phyloP scores from a whole-genome alignment of 805 yeast species.

The Sporopachydermia quercuum region DNA sequence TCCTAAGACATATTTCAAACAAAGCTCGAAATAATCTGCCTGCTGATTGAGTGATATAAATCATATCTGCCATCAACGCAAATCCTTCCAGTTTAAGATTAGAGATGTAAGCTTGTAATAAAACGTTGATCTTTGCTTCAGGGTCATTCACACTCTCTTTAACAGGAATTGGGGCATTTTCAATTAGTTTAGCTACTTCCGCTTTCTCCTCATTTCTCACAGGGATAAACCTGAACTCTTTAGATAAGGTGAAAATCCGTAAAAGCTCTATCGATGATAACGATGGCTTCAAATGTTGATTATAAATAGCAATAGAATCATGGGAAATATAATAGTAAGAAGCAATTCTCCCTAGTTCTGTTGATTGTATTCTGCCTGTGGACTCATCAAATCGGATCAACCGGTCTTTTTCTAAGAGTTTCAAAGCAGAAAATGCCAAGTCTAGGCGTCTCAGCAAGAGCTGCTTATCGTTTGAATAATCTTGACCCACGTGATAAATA shows the following conservation, averaged over 20 bases:
- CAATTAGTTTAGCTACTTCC: conserved; percentile 56
- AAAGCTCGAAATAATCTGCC: conserved; percentile 79
- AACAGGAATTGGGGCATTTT: conserved; percentile 75
- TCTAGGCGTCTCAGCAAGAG: conserved; percentile 40
- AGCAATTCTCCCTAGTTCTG: conserved; percentile 71
- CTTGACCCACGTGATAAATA: conserved; percentile 61
- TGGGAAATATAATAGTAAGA: conserved; percentile 75
- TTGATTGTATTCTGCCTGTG: conserved; percentile 35
- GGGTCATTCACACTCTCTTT: conserved; percentile 59
- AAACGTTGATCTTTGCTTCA: conserved; percentile 59
- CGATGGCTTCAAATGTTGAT: conserved; percentile 46
- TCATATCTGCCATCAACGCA: conserved; percentile 87
- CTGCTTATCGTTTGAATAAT: conserved; percentile 32
- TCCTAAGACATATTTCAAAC: conserved; percentile 56
- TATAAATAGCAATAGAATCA: conserved; percentile 55
- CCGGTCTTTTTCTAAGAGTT: conserved; percentile 37
- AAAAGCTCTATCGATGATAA: conserved; percentile 60
- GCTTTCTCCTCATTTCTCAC: conserved; percentile 74
- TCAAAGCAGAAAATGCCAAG: conserved; percentile 63
- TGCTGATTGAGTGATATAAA: conserved; percentile 85
- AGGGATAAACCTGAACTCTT: conserved; percentile 74
- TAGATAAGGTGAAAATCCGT: conserved; percentile 62
- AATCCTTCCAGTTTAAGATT: conserved; percentile 65
- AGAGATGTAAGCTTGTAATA: conserved; percentile 82
- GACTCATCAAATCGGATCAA: conserved; percentile 40